Evolutionary conservation across 2,329 filamentous ascomycete genomes (phyloP).

Genomic region (Colletotrichum karsti): DNA sequence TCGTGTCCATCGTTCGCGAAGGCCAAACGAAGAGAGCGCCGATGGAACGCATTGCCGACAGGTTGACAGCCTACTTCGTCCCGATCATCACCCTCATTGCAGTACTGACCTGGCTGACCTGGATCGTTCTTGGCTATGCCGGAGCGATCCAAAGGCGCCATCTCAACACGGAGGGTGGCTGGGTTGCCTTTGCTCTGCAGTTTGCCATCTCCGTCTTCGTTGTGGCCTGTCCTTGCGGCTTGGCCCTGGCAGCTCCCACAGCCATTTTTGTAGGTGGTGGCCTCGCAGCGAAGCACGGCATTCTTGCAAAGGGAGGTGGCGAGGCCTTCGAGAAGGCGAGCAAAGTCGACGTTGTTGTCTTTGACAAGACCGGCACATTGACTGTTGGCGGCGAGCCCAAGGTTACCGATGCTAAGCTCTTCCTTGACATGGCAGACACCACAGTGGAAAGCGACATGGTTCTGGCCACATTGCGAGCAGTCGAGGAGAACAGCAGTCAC

Average conservation of each 20-base stretch:
- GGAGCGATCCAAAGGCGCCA: conserved; percentile 66
- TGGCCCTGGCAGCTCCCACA: conserved; percentile 86
- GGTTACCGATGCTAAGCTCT: conserved; percentile 65
- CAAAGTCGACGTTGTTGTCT: conserved; percentile 79
- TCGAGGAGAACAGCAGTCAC: conserved; percentile 79
- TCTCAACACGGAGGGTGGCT: conserved; percentile 67
- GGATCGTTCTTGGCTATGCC: conserved; percentile 71
- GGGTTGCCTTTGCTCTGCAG: conserved; percentile 78
- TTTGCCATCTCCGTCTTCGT: conserved; percentile 90
- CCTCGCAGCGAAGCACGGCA: conserved; percentile 80
- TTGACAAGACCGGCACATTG: conserved; percentile 89
- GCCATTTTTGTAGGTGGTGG: conserved; percentile 86
- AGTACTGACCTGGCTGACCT: conserved; percentile 75
- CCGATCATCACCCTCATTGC: conserved; percentile 76
- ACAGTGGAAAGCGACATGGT: conserved; percentile 37
- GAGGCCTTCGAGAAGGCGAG: conserved; percentile 89
- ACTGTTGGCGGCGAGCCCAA: conserved; percentile 77
- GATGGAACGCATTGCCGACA: conserved; percentile 78
- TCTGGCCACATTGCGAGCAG: conserved; percentile 62
- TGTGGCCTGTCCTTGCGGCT: conserved; percentile 84
- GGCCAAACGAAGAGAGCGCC: conserved; percentile 80
- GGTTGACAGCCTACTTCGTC: conserved; percentile 80
- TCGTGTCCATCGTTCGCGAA: conserved; percentile 79
- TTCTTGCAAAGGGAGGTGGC: conserved; percentile 84
- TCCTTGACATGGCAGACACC: conserved; percentile 40